Evolutionary conservation across 768 basidiomycete species (phyloP), one percentile per base, ranked within the genome.

Genomic region (Boletus pseudopeckii): DNA sequence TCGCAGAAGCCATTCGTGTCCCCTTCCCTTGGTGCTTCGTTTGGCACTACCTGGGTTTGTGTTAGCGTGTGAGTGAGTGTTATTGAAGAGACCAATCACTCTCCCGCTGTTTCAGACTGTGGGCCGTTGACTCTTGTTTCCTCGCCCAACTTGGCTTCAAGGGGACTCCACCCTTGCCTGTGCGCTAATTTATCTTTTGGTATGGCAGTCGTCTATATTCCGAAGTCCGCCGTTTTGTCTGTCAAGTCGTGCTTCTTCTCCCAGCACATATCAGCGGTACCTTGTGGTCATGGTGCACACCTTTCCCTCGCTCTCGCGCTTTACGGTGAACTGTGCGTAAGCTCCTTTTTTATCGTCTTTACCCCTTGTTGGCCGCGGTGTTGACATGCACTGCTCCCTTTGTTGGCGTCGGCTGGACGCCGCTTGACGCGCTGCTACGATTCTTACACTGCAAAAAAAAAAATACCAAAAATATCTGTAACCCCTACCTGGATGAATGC

Each of bases 251-350:
- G 81, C 66, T 73, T 76, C 39, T 64, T 83, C 43, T 74, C 77
- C 33, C 66, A 65, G 22, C 56, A 64, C 42, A 78, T 88, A 33
- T 62, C 77, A 0, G 57, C 72, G 14, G 70, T 70, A 26, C 78
- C 79, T 10, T 80, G 78, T 62, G 88, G 86, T 2, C 74, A 78
- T 33, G 78, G 72, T 37, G 84, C 86, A 3, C 80, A 81, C 45
- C 75, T 88, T 33, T 75, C 80, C 34, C 76, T 89, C 6, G 72
- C 87, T 11, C 68, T 86, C 26, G 87, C 83, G 13, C 71, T 90
- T 20, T 84, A 84, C 54, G 73, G 71, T 30, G 88, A 90, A 69
- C 68, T 84, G 88, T 88, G 64, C 71, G 80, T 71, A 48, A 51
- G 43, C 40, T 45, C 43, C 28, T 24, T 54, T 20, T 47, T 36